These are phyloP conservation scores for Lepidium sativum DNA, from an alignment of 345 rosid genomes.

Conservation along the genomic window DNA sequence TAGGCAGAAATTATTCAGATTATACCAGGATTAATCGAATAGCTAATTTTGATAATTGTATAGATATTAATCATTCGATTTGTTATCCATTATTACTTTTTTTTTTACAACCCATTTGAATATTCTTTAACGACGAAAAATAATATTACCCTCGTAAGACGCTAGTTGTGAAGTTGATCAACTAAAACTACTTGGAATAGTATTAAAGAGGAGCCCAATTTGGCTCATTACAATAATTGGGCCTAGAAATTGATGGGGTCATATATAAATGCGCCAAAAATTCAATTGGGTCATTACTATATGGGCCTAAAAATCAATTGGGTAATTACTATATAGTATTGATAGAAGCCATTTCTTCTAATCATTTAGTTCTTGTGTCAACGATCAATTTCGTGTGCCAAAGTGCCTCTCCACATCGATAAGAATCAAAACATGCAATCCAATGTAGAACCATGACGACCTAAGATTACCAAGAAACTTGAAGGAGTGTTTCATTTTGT, in stretches of 20 bases:
- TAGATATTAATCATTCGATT: too few species aligned
- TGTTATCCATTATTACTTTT: too few species aligned
- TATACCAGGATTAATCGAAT: too few species aligned
- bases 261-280: background rate
- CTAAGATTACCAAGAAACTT: slow-evolving; percentile 3
- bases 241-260: background rate
- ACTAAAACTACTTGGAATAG: background rate
- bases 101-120: too few species aligned
- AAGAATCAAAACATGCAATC: background rate
- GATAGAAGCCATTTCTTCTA: background rate
- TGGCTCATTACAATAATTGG: background rate
- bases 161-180: background rate
- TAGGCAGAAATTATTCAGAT: too few species aligned
- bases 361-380: background rate
- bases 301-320: background rate
- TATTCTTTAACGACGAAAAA: too few species aligned
- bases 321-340: background rate
- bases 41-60: too few species aligned
- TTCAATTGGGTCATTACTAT: background rate
- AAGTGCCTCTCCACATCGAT: background rate
- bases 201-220: too few species aligned
- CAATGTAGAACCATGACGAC: background rate
- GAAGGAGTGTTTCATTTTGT: slow-evolving; percentile 1
- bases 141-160: too few species aligned
- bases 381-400: background rate